Conservation (phyloP, 176 grass and related monocot genomes). For the Coix lacrymajobi region DNA sequence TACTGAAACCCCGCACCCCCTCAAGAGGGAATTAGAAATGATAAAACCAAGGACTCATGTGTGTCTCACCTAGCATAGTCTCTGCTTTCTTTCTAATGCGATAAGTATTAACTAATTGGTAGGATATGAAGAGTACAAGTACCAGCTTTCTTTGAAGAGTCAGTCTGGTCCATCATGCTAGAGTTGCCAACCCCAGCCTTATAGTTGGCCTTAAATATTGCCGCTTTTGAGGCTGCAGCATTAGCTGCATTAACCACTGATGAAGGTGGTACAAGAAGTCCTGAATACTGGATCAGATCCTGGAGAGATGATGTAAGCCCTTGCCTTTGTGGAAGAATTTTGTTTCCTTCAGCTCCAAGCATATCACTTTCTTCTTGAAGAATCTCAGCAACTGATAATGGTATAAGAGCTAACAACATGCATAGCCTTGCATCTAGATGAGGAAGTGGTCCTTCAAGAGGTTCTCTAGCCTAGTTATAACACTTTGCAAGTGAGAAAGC, state of each 20-base stretch:
- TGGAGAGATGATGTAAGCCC: conserved; percentile 85
- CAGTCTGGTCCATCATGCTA: conserved; percentile 37
- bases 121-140: conserved; percentile 20
- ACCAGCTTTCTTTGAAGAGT: conserved; percentile 60
- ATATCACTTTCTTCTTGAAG: conserved; percentile 67
- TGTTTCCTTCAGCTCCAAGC: conserved; percentile 37
- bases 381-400: conserved; percentile 63
- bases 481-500: conserved; percentile 23
- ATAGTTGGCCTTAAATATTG: conserved; percentile 60
- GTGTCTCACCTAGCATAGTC: background rate
- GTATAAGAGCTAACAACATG: conserved; percentile 81
- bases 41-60: background rate
- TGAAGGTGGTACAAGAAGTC: conserved; percentile 79
- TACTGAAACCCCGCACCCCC: background rate
- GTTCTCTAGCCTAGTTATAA: conserved; percentile 68
- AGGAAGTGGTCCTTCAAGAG: conserved; percentile 81
- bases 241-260: conserved; percentile 76
- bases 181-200: conserved; percentile 37
- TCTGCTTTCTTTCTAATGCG: background rate
- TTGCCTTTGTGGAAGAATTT: conserved; percentile 55
- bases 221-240: conserved; percentile 82
- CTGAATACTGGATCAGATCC: conserved; percentile 76
- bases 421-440: conserved; percentile 84
- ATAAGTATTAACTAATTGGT: background rate
- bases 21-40: background rate